Evolutionary conservation across 192 early-diverging fungal species (phyloP).

Genomic region (Backusella psychrophila): DNA sequence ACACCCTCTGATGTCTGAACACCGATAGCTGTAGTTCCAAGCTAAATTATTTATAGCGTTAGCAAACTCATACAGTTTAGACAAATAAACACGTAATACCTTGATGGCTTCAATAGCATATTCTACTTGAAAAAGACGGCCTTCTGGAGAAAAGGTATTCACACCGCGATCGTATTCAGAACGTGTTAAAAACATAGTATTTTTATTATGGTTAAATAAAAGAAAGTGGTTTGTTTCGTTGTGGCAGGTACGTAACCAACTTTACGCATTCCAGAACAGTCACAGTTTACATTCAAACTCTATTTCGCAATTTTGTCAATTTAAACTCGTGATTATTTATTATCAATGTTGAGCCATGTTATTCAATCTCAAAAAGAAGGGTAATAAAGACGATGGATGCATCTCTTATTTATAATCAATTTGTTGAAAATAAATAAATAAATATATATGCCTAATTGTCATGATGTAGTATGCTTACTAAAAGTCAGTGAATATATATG

Average conservation of each 20-base stretch:
- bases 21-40: constrained; percentile 96
- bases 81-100: constrained; percentile 43
- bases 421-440: no score
- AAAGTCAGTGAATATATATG: background rate
- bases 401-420: no score
- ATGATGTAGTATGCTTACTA: background rate
- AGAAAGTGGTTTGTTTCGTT: background rate
- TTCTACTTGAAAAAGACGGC: constrained; percentile 99
- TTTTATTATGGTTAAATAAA: background rate
- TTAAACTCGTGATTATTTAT: background rate
- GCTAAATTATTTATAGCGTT: constrained; percentile 29
- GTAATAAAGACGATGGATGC: background rate
- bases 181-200: constrained; percentile 67
- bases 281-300: background rate
- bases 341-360: background rate
- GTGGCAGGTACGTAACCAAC: constrained; percentile 6
- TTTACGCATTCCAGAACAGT: background rate
- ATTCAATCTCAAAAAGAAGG: background rate
- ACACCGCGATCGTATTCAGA: constrained; percentile 99
- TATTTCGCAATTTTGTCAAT: background rate
- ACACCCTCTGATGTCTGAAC: constrained; percentile 95
- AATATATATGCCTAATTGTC: no score
- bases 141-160: constrained; percentile 99
- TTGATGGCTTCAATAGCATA: constrained; percentile 99
- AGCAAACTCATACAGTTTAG: background rate